These are phyloP conservation scores for Zea mays DNA, from an alignment of 176 grass and related monocot genomes.

Conservation along the genomic window Zm-B73-REFERENCE-NAM-5.0 NC_050098.1:170676501-170677000, in stretches of 20 bases:
- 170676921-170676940: slow-evolving; percentile 10
- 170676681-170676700: slow-evolving; percentile 2
- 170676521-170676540: slow-evolving; percentile 34
- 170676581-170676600: slow-evolving; percentile 93
- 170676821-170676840: slow-evolving; percentile 67
- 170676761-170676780: slow-evolving; percentile 81
- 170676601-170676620: slow-evolving; percentile 75
- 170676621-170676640: slow-evolving; percentile 54
- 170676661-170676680: slow-evolving; percentile 24
- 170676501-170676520: not conserved
- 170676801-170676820: slow-evolving; percentile 98
- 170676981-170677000: not conserved
- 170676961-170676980: not conserved
- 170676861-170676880: not conserved
- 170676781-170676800: slow-evolving; percentile 90
- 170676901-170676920: slow-evolving; percentile 26
- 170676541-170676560: slow-evolving; percentile 58
- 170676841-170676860: slow-evolving; percentile 28
- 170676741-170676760: slow-evolving; percentile 68
- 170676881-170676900: slow-evolving; percentile 30
- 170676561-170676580: slow-evolving; percentile 86
- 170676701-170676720: slow-evolving; percentile 17
- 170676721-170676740: slow-evolving; percentile 53
- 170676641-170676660: slow-evolving; percentile 11
- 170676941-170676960: slow-evolving; percentile 1